A percentile compares a stretch with the other conserved stretches of the same genome.
Evolutionary conservation across 306 rosid species (phyloP).

Genomic region (Castanea mollissima): DNA sequence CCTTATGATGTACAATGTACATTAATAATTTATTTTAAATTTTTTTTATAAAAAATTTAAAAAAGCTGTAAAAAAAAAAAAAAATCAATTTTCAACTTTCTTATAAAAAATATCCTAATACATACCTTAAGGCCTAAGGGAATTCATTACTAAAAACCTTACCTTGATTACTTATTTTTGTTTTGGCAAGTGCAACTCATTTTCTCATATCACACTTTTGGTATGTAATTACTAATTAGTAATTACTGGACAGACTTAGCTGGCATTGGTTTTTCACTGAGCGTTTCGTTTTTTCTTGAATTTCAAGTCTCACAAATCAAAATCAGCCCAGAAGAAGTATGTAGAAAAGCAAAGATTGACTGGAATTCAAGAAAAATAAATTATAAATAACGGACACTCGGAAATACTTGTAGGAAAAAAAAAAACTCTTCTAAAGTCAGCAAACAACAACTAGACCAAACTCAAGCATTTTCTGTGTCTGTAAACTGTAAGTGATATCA

Average conservation of each 20-base stretch:
- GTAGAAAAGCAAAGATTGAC: background rate
- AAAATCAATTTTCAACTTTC: too few relatives aligned
- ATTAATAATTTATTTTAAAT: too few relatives aligned
- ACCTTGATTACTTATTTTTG: too few relatives aligned
- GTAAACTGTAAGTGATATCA: background rate
- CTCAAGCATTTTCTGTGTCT: background rate
- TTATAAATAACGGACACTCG: background rate
- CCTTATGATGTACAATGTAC: accelerated
- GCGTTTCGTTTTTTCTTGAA: background rate
- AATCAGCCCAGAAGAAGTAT: background rate
- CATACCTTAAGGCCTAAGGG: too few relatives aligned
- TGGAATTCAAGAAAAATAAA: background rate
- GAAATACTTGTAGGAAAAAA: background rate
- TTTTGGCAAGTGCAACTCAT: background rate
- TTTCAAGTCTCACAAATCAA: background rate
- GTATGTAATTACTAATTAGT: too few relatives aligned
- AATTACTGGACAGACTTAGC: background rate
- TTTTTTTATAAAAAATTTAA: too few relatives aligned
- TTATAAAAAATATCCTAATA: too few relatives aligned
- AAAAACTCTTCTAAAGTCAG: background rate
- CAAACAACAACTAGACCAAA: background rate
- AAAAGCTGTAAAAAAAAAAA: too few relatives aligned
- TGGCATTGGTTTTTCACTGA: background rate
- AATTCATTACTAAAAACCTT: too few relatives aligned
- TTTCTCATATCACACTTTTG: too few relatives aligned